A percentile compares a stretch with the other conserved stretches of the same genome.
Evolutionary conservation across 129 eudicot genomes (phyloP).

Genomic region (Glebionis coronaria): DNA sequence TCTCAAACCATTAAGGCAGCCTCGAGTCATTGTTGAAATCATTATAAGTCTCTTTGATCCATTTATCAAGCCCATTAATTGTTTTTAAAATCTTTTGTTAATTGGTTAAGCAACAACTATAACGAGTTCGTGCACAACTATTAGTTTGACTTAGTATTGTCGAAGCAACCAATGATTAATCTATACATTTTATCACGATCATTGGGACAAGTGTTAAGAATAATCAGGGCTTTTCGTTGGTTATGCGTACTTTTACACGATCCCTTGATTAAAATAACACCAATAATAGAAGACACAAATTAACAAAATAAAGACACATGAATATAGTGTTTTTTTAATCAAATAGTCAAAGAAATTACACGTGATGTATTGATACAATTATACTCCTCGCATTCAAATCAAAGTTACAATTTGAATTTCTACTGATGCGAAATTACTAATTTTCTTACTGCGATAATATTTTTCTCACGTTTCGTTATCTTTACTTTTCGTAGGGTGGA

Average conservation of each 20-base stretch:
- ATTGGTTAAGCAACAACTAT: slow-evolving; percentile 9
- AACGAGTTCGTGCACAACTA: slow-evolving; percentile 14
- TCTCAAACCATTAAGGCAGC: slow-evolving; percentile 70
- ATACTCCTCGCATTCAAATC: background rate
- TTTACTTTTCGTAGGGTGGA: slow-evolving; percentile 50
- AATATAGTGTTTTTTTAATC: slow-evolving; percentile 6
- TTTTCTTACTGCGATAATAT: no score
- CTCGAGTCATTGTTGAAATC: slow-evolving; percentile 87
- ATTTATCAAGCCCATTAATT: background rate
- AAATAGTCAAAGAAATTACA: slow-evolving; percentile 24
- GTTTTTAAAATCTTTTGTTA: slow-evolving; percentile 15
- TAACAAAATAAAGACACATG: background rate
- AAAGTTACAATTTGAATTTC: no score
- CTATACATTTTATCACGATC: slow-evolving; percentile 9
- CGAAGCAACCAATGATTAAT: background rate
- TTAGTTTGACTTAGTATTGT: slow-evolving; percentile 4
- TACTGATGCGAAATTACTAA: no score
- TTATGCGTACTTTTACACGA: slow-evolving; percentile 26
- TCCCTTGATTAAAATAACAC: slow-evolving; percentile 22
- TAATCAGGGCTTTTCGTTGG: background rate
- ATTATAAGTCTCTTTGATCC: slow-evolving; percentile 40
- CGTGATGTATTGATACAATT: slow-evolving; percentile 20
- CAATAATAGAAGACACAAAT: slow-evolving; percentile 21
- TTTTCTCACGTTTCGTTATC: background rate
- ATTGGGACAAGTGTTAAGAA: background rate